Conservation (phyloP, 2,329 filamentous ascomycete genomes). For the Xylariales sp. region DNA sequence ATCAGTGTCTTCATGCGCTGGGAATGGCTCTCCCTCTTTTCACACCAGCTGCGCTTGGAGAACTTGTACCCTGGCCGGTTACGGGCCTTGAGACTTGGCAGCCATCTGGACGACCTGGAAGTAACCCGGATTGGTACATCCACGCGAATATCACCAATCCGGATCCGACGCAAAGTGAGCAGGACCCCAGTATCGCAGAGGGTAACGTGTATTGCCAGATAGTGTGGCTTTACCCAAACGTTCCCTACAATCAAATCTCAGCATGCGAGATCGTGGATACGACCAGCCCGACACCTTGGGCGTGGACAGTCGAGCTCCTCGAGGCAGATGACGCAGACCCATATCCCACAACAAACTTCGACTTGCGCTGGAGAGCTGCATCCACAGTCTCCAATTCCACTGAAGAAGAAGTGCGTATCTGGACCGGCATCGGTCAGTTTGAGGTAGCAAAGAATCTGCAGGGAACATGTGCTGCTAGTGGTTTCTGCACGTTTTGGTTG, state of each 20-base stretch:
- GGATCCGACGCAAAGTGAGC: conserved; percentile 40
- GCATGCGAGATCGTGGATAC: conserved; percentile 37
- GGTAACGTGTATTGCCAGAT: conserved; percentile 45
- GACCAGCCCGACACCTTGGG: conserved; percentile 24
- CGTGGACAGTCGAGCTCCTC: conserved; percentile 47
- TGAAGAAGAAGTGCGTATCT: conserved; percentile 34
- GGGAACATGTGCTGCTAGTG: conserved; percentile 41
- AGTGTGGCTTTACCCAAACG: conserved; percentile 38
- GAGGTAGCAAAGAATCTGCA: conserved; percentile 36
- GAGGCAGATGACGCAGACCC: conserved; percentile 31
- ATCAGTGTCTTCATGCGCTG: conserved; percentile 1
- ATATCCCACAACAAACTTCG: conserved; percentile 42
- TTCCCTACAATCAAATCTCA: conserved; percentile 36
- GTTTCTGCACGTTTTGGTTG: conserved; percentile 34
- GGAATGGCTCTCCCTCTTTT: conserved; percentile 13
- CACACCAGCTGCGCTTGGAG: background rate
- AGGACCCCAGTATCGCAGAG: conserved; percentile 34
- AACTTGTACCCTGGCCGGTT: conserved; percentile 45
- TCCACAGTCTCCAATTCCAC: conserved; percentile 26
- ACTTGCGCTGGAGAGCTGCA: conserved; percentile 41
- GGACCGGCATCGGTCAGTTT: conserved; percentile 44
- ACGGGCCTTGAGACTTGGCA: conserved; percentile 41
- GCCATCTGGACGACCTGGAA: conserved; percentile 45
- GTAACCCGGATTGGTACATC: conserved; percentile 38
- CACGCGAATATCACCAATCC: conserved; percentile 45